Base-by-base conservation (phyloP, 2,329 filamentous ascomycete species). In the Claviceps sp. region DNA sequence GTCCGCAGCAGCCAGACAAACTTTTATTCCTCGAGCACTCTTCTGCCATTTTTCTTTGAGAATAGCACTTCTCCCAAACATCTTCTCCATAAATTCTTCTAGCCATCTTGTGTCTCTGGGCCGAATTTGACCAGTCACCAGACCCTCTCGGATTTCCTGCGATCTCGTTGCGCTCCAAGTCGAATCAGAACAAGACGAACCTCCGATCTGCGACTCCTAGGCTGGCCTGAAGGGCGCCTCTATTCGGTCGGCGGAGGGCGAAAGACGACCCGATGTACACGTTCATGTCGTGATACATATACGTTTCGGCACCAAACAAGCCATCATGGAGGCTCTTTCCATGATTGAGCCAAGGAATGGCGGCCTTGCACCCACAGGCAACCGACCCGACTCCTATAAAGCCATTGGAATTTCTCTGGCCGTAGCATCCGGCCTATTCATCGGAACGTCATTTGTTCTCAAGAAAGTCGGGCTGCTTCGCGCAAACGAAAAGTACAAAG, bases 401-500 rank as follows among this genome's bases (percentile, higher is more conserved):
- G 80, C 84, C 26, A 79, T 97, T 58, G 93, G 93, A 52, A 88
- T 98, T 56, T 76, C 82, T 22, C 75, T 98, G 39, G 93, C 93
- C 16, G 77, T 96, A 54, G 81, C 82, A 37, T 97, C 91, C 0
- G 93, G 93, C 43, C 66, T 88, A 53, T 97, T 97, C 66, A 98
- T 98, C 64, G 93, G 93, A 51, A 78, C 85, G 14, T 97, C 91
- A 0, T 98, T 97, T 66, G 90, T 97, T 30, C 71, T 98, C 63
- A 97, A 97, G 71, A 98, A 98, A 72, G 77, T 87, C 54, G 93
- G 93, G 4, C 71, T 98, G 59, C 75, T 98, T 56, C 89, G 82
- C 66, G 91, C 93, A 49, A 98, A 97, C 68, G 82, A 87, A 61
- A 97, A 97, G 68, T 97, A 97, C 73, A 86, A 95, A 56, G 89